Base-by-base conservation (phyloP, 768 basidiomycete genomes). In the Rhizopogon vulgaris region DNA sequence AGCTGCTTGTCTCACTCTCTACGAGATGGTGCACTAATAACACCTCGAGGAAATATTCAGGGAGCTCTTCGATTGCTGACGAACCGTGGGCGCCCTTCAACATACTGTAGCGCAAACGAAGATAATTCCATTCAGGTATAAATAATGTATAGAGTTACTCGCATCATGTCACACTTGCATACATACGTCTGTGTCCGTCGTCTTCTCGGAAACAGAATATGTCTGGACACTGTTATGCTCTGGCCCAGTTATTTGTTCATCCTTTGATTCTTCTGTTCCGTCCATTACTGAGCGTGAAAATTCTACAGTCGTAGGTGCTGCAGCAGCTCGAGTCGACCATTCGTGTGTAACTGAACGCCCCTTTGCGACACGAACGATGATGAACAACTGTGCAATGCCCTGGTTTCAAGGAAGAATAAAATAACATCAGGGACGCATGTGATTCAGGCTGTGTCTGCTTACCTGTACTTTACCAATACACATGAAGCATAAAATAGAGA, bases 281-380 rank as follows among this genome's bases (percentile, higher is more conserved):
- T 18, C n/a, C 28, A n/a, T 7, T 43, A 17, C n/a, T 18, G 28
- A 3, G n/a, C 28, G 3, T 12, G 42, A 3, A 6, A 43, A 43
- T 14, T 11, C 17, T 18, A 43, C 12, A 18, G 18, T 28, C 36
- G 24, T 17, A 30, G 12, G 10, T 24, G 41, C 12, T 14, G 14
- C 6, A 37, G 27, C 18, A 6, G 6, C 4, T n/a, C 3, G 25
- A 0, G 48, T 47, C 22, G 41, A 18, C 2, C 49, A 52, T 2
- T 50, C 22, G 32, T 54, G n/a, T 5, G 51, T 25, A 49, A 61
- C 61, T 10, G 63, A 63, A 6, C 54, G 49, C 4, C 71, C 72
- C 40, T 49, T 57, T 0, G 64, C 66, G 24, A 74, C 68, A 2
- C 71, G 67, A 25, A 68, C 56, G 53, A 71, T 64, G 54, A 74